Base-by-base conservation (phyloP, 2,329 filamentous ascomycete species). In the Pseudocercospora eumusae region DNA sequence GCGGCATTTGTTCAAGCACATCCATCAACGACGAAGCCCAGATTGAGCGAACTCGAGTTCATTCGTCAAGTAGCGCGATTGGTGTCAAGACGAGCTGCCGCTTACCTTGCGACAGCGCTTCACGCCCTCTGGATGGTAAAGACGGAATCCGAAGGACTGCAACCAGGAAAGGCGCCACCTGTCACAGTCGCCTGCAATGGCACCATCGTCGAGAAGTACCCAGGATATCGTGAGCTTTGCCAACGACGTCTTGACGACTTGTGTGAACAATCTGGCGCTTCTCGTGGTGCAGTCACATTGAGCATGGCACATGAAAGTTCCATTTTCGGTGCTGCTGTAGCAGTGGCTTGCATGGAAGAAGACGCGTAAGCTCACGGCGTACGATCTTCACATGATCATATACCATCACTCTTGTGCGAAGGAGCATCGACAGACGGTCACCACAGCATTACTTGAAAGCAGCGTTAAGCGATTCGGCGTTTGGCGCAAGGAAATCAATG, bases 171-270 rank as follows among this genome's bases (percentile, higher is more conserved):
- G 3, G 73, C 73, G 7, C 76, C 73, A 21, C 74, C 72, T 62
- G 74, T 80, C 57, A 78, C 78, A 44, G 79, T 93, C n/a, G 88
- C 88, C 3, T 93, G 88, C 76, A 92, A 91, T 71, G 90, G 90
- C 49, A 89, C 87, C 27, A 89, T 93, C 55, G 87, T 93, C 56
- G 89, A 93, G 75, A 87, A 88, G 69, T 93, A 93, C 71, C 89
- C 90, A 0, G 79, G 80, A 7, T 93, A 92, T 74, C 79, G 83
- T 21, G 76, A 75, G 31, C 81, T 78, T 45, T 88, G 87, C 70
- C 89, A 93, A 73, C 73, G 73, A 5, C 86, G 86, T 68, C 76
- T 93, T 52, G 80, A 91, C 69, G 77, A 80, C 42, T 77, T 93
- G 8, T 81, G 69, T 54, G 75, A 66, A 61, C 73, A 70, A 69